Percentiles rank a stretch among this genome's conserved stretches.
Conservation (phyloP, 257 asterid species). For the Capsicum rhomboideum region DNA sequence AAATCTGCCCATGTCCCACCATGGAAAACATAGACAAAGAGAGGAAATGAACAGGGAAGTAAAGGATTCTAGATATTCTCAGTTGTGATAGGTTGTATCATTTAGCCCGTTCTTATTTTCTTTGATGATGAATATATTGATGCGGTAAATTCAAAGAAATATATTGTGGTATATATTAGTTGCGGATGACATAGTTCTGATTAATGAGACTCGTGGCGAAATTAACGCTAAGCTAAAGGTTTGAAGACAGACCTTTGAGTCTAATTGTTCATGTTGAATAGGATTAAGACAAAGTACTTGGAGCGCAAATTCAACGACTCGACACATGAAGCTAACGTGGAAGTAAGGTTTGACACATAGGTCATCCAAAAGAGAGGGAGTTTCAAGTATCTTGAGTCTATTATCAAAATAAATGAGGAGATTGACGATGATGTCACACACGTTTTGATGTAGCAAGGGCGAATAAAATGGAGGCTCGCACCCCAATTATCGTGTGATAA, state of each 20-base stretch:
- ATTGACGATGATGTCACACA: not conserved
- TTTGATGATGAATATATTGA: not conserved
- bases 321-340: accelerated
- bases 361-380: not conserved
- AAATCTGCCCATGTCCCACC: not conserved
- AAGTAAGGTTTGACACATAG: not conserved
- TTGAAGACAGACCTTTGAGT: not conserved
- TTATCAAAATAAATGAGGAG: not conserved
- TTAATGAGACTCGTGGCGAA: not conserved
- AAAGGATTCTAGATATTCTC: not conserved
- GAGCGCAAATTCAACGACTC: not conserved
- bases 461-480: not conserved
- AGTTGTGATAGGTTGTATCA: not conserved
- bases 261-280: not conserved
- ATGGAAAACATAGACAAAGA: not conserved
- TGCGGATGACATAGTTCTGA: not conserved
- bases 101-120: not conserved
- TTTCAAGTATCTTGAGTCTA: not conserved
- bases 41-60: not conserved
- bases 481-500: not conserved
- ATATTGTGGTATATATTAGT: not conserved
- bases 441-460: accelerated
- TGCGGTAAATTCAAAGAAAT: not conserved
- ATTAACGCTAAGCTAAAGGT: not conserved
- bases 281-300: not conserved